Percentiles rank a stretch among this genome's conserved stretches.
phyloP scores from a whole-genome alignment of 1,284 basidiomycete genomes.

The Ustilago bromivora region DNA sequence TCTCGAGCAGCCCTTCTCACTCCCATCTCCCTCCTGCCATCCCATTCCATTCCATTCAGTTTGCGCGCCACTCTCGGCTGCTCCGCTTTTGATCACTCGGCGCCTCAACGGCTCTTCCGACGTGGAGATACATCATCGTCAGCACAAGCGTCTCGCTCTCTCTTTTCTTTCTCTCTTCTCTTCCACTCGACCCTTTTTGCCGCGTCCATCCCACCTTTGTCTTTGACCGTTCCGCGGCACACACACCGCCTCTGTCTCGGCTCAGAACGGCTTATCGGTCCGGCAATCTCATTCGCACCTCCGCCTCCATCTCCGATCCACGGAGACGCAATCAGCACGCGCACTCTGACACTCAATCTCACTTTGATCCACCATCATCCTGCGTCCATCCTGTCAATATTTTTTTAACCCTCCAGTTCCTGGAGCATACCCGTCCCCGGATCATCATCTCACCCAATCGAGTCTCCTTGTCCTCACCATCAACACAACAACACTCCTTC shows the following conservation, averaged over 20 bases:
- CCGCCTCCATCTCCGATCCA: conserved; percentile 9
- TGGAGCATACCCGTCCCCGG: background rate
- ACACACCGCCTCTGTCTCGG: background rate
- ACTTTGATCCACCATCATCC: background rate
- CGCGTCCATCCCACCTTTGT: background rate
- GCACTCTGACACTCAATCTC: conserved; percentile 10
- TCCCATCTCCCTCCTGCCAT: background rate
- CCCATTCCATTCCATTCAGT: too few species aligned
- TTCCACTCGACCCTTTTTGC: background rate
- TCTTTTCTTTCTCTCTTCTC: background rate
- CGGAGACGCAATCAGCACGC: background rate
- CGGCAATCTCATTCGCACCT: conserved; percentile 5
- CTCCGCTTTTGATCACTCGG: background rate
- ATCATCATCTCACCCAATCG: background rate
- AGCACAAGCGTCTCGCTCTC: background rate
- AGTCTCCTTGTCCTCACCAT: background rate
- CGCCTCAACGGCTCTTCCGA: background rate
- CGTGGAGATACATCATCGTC: conserved; percentile 15
- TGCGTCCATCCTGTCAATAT: background rate
- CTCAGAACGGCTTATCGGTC: conserved; percentile 8
- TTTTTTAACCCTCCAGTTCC: conserved; percentile 2
- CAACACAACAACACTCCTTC: background rate
- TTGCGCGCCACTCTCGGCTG: background rate
- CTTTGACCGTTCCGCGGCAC: too few species aligned
- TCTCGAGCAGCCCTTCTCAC: background rate